Conservation (phyloP, 257 asterid genomes). For the Gynochthodes officinalis region DNA sequence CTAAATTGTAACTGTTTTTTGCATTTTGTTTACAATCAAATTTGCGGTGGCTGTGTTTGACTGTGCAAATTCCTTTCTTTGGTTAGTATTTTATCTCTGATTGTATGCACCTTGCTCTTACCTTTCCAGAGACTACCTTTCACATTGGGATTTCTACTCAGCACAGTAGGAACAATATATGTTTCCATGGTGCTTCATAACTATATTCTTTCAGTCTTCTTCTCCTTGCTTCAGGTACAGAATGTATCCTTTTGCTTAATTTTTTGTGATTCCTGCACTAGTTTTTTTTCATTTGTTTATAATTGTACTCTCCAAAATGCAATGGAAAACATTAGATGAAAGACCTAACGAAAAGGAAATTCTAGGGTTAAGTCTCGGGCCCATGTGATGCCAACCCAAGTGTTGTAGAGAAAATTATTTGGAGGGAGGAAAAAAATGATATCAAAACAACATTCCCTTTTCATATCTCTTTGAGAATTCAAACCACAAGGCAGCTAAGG, state of each 20-base stretch:
- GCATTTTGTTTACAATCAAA: neutral
- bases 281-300: neutral
- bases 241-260: constrained; percentile 4
- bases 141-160: constrained; percentile 63
- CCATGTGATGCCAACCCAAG: neutral
- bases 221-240: constrained; percentile 74
- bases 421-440: neutral
- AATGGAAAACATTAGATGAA: neutral
- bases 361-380: neutral
- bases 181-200: constrained; percentile 90
- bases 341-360: neutral
- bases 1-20: neutral
- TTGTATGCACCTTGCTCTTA: constrained; percentile 7
- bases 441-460: neutral
- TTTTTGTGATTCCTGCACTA: neutral
- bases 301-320: neutral
- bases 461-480: neutral
- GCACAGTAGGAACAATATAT: constrained; percentile 73
- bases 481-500: neutral
- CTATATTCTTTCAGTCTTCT: constrained; percentile 70
- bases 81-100: neutral
- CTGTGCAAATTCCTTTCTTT: neutral
- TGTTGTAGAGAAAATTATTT: neutral
- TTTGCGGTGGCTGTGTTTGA: neutral
- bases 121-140: constrained; percentile 70